Percentiles rank a stretch among this genome's conserved stretches.
Conservation (phyloP, 495 filamentous ascomycete genomes). For the Neurospora tetraspora region DNA sequence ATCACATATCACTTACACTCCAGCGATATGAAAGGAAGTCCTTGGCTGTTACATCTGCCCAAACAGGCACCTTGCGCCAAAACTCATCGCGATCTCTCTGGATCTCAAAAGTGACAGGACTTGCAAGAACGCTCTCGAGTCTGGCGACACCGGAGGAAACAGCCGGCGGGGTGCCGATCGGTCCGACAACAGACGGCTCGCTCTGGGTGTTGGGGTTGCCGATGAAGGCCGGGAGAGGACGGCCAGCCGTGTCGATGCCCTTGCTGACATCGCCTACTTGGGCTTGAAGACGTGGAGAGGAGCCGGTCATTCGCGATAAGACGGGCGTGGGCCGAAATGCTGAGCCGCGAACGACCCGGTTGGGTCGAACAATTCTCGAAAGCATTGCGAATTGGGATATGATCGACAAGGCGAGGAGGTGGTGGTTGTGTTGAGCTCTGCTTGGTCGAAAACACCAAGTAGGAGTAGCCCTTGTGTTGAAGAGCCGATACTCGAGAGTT, state of each 20-base stretch:
- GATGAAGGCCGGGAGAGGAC: not conserved
- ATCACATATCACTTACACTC: constrained; percentile 28
- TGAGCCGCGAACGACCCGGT: constrained; percentile 1
- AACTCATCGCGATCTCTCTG: constrained; percentile 18
- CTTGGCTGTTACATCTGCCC: constrained; percentile 31
- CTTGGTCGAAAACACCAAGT: not conserved
- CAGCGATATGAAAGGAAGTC: constrained; percentile 38
- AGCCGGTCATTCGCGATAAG: constrained; percentile 8
- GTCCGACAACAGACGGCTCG: not conserved
- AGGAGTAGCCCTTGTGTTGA: not conserved
- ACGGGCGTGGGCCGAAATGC: not conserved
- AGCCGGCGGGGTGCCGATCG: not conserved
- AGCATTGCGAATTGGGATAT: constrained; percentile 5
- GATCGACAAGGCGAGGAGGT: not conserved
- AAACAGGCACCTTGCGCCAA: constrained; percentile 36
- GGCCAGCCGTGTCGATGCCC: not conserved
- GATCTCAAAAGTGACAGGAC: constrained; percentile 3
- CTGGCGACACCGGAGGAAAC: not conserved
- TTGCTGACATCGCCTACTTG: constrained; percentile 13
- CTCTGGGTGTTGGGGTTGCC: not conserved
- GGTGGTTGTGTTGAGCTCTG: not conserved
- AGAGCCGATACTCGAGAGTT: not conserved
- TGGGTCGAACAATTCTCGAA: constrained; percentile 2
- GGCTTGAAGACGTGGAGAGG: constrained; percentile 13
- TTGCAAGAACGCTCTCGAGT: not conserved